Evolutionary conservation across 352 stramenopile species (phyloP), one percentile per base, ranked within the genome.

Genomic region (Phytophthora pluvialis): DNA sequence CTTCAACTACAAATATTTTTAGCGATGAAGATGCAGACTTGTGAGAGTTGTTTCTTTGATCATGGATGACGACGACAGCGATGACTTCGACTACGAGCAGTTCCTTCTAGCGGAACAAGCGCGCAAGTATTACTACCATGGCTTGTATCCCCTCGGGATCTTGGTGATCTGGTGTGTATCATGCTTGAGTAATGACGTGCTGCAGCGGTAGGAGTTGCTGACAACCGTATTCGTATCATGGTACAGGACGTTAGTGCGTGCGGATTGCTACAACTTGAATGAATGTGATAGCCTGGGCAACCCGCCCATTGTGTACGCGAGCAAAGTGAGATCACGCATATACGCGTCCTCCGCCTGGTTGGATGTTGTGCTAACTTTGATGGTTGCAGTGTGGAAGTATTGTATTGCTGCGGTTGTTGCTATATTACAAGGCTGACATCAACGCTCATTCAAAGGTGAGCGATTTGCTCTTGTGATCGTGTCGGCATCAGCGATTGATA

Each of bases 81-180:
- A 64, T 3, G 48, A 42, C 18, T 80, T 80, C n/a, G 63, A 84
- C 52, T 65, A 75, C 11, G 70, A 77, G 61, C 51, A 67, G 29
- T 70, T 86, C 29, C 59, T 89, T 1, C 47, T 91, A 8, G 74
- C 74, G n/a, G 83, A 86, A 70, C 71, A 88, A 59, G 86, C 88
- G 68, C 80, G 84, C 26, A 72, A 74, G 59, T 77, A 71, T 45
- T 69, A 83, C 49, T 72, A 74, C 49, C 51, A 68, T 4, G 47
- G 69, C 9, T 45, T 76, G 13, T 75, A 70, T 18, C 38, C 85
- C 36, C 43, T 50, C 21, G 78, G 83, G 15, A 49, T 88, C 2
- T 84, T 78, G 60, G 48, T 82, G 11, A 77, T 89, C 18, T 88
- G 76, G 79, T 90, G 26, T 10, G 15, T 39, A 50, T 25, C 5